Evolutionary conservation across 352 stramenopile genomes (phyloP).

Genomic region (Globisporangium parvum): DNA sequence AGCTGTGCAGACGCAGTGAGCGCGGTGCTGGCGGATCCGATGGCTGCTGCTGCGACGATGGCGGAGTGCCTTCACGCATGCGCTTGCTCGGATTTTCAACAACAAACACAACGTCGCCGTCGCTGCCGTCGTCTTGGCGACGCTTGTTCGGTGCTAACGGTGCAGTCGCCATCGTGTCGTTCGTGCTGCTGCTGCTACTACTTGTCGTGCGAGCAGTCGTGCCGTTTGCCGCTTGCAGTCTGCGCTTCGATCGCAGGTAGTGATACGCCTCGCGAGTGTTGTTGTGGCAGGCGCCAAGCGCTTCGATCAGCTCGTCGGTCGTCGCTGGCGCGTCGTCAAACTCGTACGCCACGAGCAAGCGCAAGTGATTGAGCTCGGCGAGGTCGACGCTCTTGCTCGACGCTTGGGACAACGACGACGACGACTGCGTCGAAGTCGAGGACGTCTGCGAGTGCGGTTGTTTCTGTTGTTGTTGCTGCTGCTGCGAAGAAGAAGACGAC

Average conservation of each 20-base stretch:
- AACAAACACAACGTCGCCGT: background rate
- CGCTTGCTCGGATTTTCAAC: slow-evolving; percentile 9
- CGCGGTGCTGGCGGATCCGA: background rate
- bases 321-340: slow-evolving; percentile 41
- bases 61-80: slow-evolving; percentile 3
- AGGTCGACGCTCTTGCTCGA: slow-evolving; percentile 22
- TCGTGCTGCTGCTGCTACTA: background rate
- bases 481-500: too few relatives aligned
- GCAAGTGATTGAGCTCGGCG: slow-evolving; percentile 44
- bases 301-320: slow-evolving; percentile 38
- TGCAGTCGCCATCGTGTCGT: background rate
- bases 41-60: background rate
- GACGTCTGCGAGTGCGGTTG: background rate
- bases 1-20: slow-evolving; percentile 8
- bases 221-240: background rate
- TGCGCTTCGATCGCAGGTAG: slow-evolving; percentile 36
- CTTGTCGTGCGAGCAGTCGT: background rate
- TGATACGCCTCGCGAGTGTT: slow-evolving; percentile 41
- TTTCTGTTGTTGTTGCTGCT: too few relatives aligned
- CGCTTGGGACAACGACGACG: slow-evolving; percentile 10
- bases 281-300: slow-evolving; percentile 37
- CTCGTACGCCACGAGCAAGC: slow-evolving; percentile 55
- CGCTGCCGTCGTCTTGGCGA: background rate
- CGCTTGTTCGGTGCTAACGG: background rate
- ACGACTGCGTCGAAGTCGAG: background rate